Evolutionary conservation across 768 basidiomycete species (phyloP).

Genomic region (Termitomyces sp.): DNA sequence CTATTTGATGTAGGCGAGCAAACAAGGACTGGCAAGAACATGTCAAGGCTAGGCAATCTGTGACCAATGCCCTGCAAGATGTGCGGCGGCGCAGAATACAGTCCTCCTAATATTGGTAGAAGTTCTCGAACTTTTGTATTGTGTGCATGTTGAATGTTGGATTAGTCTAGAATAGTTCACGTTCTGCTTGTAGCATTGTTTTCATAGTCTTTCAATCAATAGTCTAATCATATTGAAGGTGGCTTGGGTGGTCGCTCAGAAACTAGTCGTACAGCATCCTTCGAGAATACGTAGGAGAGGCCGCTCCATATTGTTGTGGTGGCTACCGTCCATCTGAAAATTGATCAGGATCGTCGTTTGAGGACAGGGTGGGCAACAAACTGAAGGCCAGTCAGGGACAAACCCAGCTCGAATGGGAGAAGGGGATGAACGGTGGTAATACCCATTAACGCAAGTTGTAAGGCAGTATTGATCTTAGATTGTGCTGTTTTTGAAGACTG

Average conservation of each 20-base stretch:
- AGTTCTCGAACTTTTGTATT: constrained; percentile 8
- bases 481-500: neutral
- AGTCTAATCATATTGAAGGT: constrained; percentile 13
- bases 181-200: constrained; percentile 2
- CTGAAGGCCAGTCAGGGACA: constrained; percentile 68
- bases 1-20: constrained; percentile 38
- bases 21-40: constrained; percentile 64
- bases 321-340: constrained; percentile 74
- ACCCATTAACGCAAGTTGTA: constrained; percentile 92
- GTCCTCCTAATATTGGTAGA: constrained; percentile 7
- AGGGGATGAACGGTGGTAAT: constrained; percentile 81
- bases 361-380: constrained; percentile 32
- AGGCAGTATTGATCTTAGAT: constrained; percentile 78
- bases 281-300: constrained; percentile 72
- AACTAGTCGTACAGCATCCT: constrained; percentile 64
- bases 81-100: constrained; percentile 49
- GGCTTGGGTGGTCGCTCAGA: constrained; percentile 27
- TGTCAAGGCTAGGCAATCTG: constrained; percentile 50
- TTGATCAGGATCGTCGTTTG: neutral
- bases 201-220: neutral
- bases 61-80: constrained; percentile 65
- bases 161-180: neutral
- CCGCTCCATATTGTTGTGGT: constrained; percentile 93
- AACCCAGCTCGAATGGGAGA: constrained; percentile 50
- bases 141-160: constrained; percentile 7